Conservation (phyloP, 2,329 filamentous ascomycete species). For the Colletotrichum sansevieriae region DNA sequence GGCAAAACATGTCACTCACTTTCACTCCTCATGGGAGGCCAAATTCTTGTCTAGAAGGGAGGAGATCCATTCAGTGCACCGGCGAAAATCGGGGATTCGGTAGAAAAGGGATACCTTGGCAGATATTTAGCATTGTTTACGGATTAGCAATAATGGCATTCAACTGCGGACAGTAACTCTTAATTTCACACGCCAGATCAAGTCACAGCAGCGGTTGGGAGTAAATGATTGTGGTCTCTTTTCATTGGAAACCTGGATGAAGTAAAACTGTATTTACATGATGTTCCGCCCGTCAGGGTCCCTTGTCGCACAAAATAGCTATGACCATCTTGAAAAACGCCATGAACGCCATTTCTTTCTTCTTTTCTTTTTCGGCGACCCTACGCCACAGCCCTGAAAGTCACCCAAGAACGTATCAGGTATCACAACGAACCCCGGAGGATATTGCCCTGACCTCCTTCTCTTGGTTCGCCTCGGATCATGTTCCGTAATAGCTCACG, state of each 20-base stretch:
- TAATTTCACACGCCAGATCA: not conserved
- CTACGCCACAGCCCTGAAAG: not conserved
- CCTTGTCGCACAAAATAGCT: not conserved
- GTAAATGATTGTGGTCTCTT: not conserved
- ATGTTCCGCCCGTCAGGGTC: slow-evolving; percentile 15
- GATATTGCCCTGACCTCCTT: not conserved
- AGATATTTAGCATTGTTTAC: slow-evolving; percentile 37
- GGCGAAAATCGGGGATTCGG: slow-evolving; percentile 36
- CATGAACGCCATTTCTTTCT: slow-evolving; percentile 31
- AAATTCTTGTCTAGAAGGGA: slow-evolving; percentile 21
- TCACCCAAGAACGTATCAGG: not conserved
- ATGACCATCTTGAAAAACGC: slow-evolving; percentile 31
- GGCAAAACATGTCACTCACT: slow-evolving; percentile 19
- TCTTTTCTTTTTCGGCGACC: not conserved
- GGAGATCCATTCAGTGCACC: slow-evolving; percentile 26
- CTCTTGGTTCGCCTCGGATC: not conserved
- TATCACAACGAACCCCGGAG: slow-evolving; percentile 4
- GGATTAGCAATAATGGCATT: slow-evolving; percentile 31
- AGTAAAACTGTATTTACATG: slow-evolving; percentile 18
- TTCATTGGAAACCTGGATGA: slow-evolving; percentile 21
- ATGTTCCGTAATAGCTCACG: slow-evolving; percentile 11
- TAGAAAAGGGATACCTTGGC: slow-evolving; percentile 42
- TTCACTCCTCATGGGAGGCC: slow-evolving; percentile 37
- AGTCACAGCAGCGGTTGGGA: not conserved
- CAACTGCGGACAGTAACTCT: slow-evolving; percentile 20